Evolutionary conservation across 2,329 filamentous ascomycete genomes (phyloP), one percentile per base, ranked within the genome.

Genomic region (Teratosphaeria viscida): DNA sequence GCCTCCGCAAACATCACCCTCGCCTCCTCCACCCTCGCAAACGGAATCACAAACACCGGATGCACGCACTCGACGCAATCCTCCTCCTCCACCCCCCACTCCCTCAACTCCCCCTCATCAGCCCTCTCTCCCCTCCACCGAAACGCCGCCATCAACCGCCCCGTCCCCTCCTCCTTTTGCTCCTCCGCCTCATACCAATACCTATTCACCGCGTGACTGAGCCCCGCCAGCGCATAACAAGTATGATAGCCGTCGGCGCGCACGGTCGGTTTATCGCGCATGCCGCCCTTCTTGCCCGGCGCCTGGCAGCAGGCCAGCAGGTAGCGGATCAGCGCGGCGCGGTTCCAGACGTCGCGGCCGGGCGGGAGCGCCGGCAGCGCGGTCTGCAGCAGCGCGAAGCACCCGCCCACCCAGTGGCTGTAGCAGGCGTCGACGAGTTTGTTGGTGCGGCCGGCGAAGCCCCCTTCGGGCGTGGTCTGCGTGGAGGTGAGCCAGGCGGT

Each of bases 371-470:
- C 83, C 65, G 82, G 81, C 60, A 94, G 76, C 58, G 86, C 86
- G 60, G 90, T 89, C 77, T 96, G 88, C 66, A 97, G 80, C 64
- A 99, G 76, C 54, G 92, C 87, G 90, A 92, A 99, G 77, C 92
- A 97, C 58, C 88, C 89, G 58, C 94, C 94, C 37, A 96, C 88
- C 94, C 94, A 99, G 75, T 96, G 92, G 72, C 90, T 95, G 77
- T 99, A 99, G 77, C 94, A 99, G 54, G 92, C 94, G 74, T 99
- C 94, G 35, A 97, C 94, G 35, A 99, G 82, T 77, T 99, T 99
- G 80, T 97, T 97, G 32, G 92, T 96, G 66, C 94, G 87, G 62
- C 94, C 94, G 49, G 90, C 88, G 71, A 96, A 92, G 39, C 94
- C 94, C 64, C 92, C 92, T 73, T 97, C 94, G 3, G 92, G 94